Base-by-base conservation (phyloP, 805 yeast species). In the Scheffersomyces coipomensis region DNA sequence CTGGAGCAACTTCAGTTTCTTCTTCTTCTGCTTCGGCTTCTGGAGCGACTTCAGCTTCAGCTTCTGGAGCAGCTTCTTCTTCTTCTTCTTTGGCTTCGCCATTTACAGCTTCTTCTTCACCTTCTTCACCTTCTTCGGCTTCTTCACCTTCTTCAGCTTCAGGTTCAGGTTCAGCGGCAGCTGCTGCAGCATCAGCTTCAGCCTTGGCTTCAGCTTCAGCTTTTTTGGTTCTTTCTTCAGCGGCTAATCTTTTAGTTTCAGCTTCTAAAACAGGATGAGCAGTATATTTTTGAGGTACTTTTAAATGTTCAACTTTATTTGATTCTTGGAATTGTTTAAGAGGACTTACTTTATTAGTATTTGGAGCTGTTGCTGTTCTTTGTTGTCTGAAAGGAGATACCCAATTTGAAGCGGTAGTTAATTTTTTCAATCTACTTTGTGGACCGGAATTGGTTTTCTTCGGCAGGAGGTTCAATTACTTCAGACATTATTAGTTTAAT, bases 261-360 rank as follows among this genome's bases (percentile, higher is more conserved):
- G 65, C 64, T 34, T 60, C 64, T 43, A 64, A 58, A 9, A 69
- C 62, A 17, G 73, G 71, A 49, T 68, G 73, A 25, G 52, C 39
- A 34, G 71, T 50, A 41, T 65, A 69, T 48, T 66, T 67, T 52
- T 59, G 60, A 21, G 75, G 75, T 19, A 69, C 71, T 29, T 48
- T 58, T 29, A 69, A 44, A 21, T 56, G 52, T 19, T 55, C 52
- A 34, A 68, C 60, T 23, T 53, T 48, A 50, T 68, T 68, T 30
- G 53, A 52, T 12, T 61, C 63, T 40, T 58, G 57, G 41, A 61
- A 67, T 48, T 67, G 61, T 45, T 67, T 50, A 34, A 56, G 51
- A 38, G 63, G 59, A 48, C 62, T 66, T 34, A 33, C 40, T 33
- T 40, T 42, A 51, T 59, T 61, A 34, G 47, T 53, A 27, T 46